Evolutionary conservation across 805 yeast species (phyloP), one percentile per base, ranked within the genome.

Genomic region (Candida taoyuanica): DNA sequence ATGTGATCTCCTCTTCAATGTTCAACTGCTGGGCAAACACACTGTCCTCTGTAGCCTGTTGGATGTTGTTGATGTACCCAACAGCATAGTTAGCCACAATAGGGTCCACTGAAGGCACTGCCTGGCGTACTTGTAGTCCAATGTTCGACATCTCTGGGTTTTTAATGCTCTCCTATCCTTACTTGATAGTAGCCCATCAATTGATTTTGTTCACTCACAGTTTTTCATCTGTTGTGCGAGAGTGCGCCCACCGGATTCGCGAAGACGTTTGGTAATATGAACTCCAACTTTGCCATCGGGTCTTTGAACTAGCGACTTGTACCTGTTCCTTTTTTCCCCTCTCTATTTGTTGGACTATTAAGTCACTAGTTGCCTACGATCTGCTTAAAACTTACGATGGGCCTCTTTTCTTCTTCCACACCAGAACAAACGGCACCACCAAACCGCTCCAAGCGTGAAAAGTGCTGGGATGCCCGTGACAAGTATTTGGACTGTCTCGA

Each of bases 401-500:
- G 81, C 18, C 56, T 77, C 19, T 77, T 46, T 50, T 27, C 46
- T 55, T 30, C 48, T 55, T 33, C 54, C 36, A 16, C 62, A 59
- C 20, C 39, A 17, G 28, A 57, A 58, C 30, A 64, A 13, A 33
- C 43, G 11, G 31, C 63, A 3, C 71, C 78, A 5, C 83, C 83
- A 25, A 76, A 76, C 55, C 77, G 89, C 52, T 63, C 75, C 19
- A 76, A 79, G 48, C 74, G 98, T 48, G 72, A 76, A 55, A 66
- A 69, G 43, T 91, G 98, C 65, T 93, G 98, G 98, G 91, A 81
- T 35, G 70, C 91, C 7, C 74, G 98, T 43, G 98, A 91, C 54
- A 51, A 52, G 29, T 88, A 74, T 56, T 86, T 86, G 52, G 70
- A 63, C 7, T 91, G 98, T 59, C 68, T 91, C 34, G 85, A 83